Conservation (phyloP, 2,329 filamentous ascomycete genomes). For the Aspergillus brunneoviolaceus region DNA sequence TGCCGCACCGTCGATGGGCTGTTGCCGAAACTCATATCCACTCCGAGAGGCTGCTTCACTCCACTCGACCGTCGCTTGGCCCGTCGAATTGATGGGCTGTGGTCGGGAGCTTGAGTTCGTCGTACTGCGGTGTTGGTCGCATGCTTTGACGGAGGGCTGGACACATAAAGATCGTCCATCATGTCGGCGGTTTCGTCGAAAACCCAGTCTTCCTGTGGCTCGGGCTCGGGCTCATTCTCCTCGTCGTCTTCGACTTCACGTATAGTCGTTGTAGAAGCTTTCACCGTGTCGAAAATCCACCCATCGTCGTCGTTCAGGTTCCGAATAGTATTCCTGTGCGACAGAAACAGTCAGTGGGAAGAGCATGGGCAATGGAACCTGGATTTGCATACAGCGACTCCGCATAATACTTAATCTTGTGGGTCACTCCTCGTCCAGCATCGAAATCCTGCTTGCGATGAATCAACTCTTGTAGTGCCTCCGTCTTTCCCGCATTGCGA, state of each 20-base stretch:
- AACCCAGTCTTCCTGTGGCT: constrained; percentile 28
- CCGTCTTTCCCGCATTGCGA: constrained; percentile 79
- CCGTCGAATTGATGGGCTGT: constrained; percentile 44
- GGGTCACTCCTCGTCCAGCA: constrained; percentile 66
- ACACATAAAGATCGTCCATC: constrained; percentile 41
- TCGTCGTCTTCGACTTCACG: constrained; percentile 54
- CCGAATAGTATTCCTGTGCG: constrained; percentile 59
- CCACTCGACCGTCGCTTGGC: constrained; percentile 48
- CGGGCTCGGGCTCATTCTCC: constrained; percentile 47
- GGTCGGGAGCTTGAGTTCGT: constrained; percentile 46
- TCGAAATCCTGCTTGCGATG: constrained; percentile 78
- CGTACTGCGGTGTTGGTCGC: constrained; percentile 60
- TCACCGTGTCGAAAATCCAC: constrained; percentile 96
- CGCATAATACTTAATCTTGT: constrained; percentile 83
- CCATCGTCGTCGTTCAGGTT: constrained; percentile 69
- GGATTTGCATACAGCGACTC: constrained; percentile 69
- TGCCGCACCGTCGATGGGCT: constrained; percentile 86
- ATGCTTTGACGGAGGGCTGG: constrained; percentile 47
- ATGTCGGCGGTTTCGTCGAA: constrained; percentile 41
- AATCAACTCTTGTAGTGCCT: constrained; percentile 83
- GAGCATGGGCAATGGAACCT: background rate
- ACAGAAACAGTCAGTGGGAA: constrained; percentile 19
- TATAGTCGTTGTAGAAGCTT: constrained; percentile 61
- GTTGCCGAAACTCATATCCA: constrained; percentile 93
- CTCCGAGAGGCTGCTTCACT: constrained; percentile 74